Percentiles rank a stretch among this genome's conserved stretches.
phyloP scores from a whole-genome alignment of 257 asterid genomes.

The Thymus mandschuricus region DNA sequence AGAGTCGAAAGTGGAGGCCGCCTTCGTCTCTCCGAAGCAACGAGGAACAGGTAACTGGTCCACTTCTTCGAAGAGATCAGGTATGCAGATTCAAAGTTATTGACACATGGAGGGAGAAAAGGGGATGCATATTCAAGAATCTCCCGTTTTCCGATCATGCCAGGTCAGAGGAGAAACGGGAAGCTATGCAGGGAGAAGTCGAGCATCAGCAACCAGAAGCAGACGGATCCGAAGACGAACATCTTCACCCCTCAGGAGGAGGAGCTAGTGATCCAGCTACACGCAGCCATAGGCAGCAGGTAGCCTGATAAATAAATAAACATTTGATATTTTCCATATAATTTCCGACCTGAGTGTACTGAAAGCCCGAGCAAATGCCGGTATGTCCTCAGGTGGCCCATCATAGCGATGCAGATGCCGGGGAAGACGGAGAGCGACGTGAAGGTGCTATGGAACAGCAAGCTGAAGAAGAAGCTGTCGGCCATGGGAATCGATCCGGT shows the following conservation, averaged over 20 bases:
- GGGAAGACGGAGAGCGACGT: conserved; percentile 80
- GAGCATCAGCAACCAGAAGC: conserved; percentile 39
- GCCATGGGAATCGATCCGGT: conserved; percentile 96
- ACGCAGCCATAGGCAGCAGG: conserved; percentile 93
- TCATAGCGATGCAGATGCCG: conserved; percentile 83
- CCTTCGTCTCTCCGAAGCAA: conserved; percentile 40
- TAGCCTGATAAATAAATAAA: conserved; percentile 1
- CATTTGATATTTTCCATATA: too few species aligned
- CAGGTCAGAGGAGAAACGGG: conserved; percentile 66
- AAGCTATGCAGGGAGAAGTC: conserved; percentile 51
- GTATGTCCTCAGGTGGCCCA: conserved; percentile 61
- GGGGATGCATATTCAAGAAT: neutral
- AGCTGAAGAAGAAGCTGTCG: conserved; percentile 74
- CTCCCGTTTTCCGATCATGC: neutral
- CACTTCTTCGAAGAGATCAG: conserved; percentile 60
- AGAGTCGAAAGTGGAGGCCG: conserved; percentile 28
- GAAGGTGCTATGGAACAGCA: conserved; percentile 79
- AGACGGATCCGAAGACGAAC: conserved; percentile 43
- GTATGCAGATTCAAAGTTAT: conserved; percentile 23
- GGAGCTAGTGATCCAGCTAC: conserved; percentile 83
- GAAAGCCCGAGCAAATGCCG: neutral
- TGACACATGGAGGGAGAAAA: too few species aligned
- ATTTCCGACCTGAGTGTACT: too few species aligned
- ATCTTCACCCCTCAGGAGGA: conserved; percentile 84
- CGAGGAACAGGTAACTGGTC: conserved; percentile 52